A percentile compares a stretch with the other conserved stretches of the same genome.
phyloP scores from a whole-genome alignment of 148 eudicot genomes.

The Vaccinium myrtillus region DNA sequence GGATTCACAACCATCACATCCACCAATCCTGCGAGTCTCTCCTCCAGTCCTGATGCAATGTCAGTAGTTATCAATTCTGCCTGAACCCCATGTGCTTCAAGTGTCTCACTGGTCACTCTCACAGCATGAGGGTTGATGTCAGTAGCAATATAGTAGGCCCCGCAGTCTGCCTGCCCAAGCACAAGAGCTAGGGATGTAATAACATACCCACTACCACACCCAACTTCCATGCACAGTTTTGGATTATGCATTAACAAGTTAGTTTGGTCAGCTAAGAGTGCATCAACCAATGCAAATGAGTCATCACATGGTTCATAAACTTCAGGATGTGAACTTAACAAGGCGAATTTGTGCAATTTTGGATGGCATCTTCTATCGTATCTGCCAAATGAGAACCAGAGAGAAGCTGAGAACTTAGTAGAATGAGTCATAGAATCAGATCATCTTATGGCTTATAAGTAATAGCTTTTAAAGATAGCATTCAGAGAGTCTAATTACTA shows the following conservation, averaged over 20 bases:
- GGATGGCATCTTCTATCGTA: constrained; percentile 33
- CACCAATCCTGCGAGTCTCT: constrained; percentile 53
- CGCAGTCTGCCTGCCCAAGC: constrained; percentile 45
- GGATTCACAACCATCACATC: constrained; percentile 94
- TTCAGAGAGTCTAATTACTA: background rate
- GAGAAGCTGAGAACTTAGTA: background rate
- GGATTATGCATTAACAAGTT: constrained; percentile 64
- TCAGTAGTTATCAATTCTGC: constrained; percentile 73
- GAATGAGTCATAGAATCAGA: background rate
- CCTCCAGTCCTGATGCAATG: constrained; percentile 71
- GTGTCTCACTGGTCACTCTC: constrained; percentile 57
- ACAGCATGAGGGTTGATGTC: constrained; percentile 80
- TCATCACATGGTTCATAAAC: constrained; percentile 98
- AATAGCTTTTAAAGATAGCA: background rate
- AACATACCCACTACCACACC: constrained; percentile 93
- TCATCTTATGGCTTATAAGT: background rate
- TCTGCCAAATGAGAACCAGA: constrained; percentile 8
- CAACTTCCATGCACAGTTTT: constrained; percentile 78
- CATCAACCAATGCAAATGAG: constrained; percentile 87
- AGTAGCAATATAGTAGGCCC: constrained; percentile 67
- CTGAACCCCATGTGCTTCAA: constrained; percentile 72
- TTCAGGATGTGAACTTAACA: constrained; percentile 80
- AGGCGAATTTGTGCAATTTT: constrained; percentile 72
- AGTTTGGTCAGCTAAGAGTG: constrained; percentile 72
- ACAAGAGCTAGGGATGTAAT: constrained; percentile 85